These are phyloP conservation scores for Cryptosporidium sp. DNA, from an alignment of 169 alveolate species.

Conservation along the genomic window DNA sequence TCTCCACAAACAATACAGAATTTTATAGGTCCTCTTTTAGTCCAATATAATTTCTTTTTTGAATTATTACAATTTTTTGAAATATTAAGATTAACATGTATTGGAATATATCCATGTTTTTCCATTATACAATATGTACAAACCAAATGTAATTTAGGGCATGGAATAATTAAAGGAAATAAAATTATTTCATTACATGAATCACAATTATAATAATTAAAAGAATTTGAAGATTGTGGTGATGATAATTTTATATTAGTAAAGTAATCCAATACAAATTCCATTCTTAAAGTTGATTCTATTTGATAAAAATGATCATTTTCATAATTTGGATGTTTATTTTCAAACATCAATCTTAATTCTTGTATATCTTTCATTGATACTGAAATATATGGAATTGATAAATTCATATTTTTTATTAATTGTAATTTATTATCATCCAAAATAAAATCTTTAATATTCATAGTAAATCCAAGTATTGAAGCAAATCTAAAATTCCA, in stretches of 20 bases:
- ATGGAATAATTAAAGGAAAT: slow-evolving; percentile 67
- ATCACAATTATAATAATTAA: slow-evolving; percentile 40
- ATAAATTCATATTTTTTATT: slow-evolving; percentile 20
- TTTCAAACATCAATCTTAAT: slow-evolving; percentile 23
- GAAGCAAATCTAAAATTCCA: slow-evolving; percentile 74
- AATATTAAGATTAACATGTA: slow-evolving; percentile 7
- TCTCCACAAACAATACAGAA: slow-evolving; percentile 50
- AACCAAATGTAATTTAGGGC: slow-evolving; percentile 43
- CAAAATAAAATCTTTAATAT: slow-evolving; percentile 42
- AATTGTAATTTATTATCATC: slow-evolving; percentile 37
- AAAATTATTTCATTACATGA: background rate
- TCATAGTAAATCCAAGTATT: slow-evolving; percentile 58
- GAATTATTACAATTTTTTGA: background rate
- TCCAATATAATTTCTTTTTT: slow-evolving; percentile 42
- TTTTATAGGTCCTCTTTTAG: slow-evolving; percentile 22
- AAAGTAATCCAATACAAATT: slow-evolving; percentile 30
- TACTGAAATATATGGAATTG: slow-evolving; percentile 36
- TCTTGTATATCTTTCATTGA: slow-evolving; percentile 8
- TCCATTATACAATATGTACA: slow-evolving; percentile 57
- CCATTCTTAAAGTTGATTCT: slow-evolving; percentile 13
- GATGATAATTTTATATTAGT: background rate
- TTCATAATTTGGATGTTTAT: slow-evolving; percentile 40
- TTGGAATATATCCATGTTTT: slow-evolving; percentile 32
- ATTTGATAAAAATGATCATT: slow-evolving; percentile 32
- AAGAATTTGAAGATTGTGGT: background rate